phyloP scores from a whole-genome alignment of 2,329 filamentous ascomycete species.

The Arthrobotrys musiformis region DNA sequence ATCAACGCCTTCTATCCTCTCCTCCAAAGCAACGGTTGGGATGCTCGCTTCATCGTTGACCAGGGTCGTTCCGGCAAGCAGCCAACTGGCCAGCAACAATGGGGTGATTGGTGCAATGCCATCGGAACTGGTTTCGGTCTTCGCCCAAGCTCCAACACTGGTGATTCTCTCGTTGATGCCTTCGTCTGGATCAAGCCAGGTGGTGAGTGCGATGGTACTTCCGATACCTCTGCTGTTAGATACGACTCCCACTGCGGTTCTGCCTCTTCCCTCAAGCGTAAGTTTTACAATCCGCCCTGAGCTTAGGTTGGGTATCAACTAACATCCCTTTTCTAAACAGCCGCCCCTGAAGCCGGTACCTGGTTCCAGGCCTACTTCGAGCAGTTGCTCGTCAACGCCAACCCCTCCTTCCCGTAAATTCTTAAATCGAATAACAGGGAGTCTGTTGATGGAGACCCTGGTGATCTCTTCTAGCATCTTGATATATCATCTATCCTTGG shows the following conservation, averaged over 20 bases:
- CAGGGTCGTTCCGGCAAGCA: slow-evolving; percentile 68
- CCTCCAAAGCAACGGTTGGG: slow-evolving; percentile 59
- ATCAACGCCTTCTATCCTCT: slow-evolving; percentile 63
- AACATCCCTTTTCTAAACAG: slow-evolving; percentile 60
- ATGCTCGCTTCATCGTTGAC: slow-evolving; percentile 67
- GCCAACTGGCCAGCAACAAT: slow-evolving; percentile 67
- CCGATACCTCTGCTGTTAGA: slow-evolving; percentile 65
- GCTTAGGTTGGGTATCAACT: background rate
- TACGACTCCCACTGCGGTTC: slow-evolving; percentile 70
- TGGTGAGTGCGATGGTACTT: slow-evolving; percentile 65
- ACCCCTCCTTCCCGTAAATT: slow-evolving; percentile 57
- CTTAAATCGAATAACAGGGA: slow-evolving; percentile 13
- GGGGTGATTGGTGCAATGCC: slow-evolving; percentile 66
- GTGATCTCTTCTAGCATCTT: slow-evolving; percentile 15
- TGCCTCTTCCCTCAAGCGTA: slow-evolving; percentile 60
- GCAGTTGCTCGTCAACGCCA: slow-evolving; percentile 64
- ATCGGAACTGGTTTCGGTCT: slow-evolving; percentile 61
- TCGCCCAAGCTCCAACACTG: slow-evolving; percentile 58
- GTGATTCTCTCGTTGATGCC: slow-evolving; percentile 60
- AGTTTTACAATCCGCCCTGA: slow-evolving; percentile 40
- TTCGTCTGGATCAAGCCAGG: slow-evolving; percentile 62
- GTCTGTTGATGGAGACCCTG: slow-evolving; percentile 5
- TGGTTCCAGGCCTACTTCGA: slow-evolving; percentile 66
- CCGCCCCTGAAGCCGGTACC: slow-evolving; percentile 64
- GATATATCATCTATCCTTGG: background rate